phyloP scores from a whole-genome alignment of 73 alveolate genomes.

The Loxodes magnus region DNA sequence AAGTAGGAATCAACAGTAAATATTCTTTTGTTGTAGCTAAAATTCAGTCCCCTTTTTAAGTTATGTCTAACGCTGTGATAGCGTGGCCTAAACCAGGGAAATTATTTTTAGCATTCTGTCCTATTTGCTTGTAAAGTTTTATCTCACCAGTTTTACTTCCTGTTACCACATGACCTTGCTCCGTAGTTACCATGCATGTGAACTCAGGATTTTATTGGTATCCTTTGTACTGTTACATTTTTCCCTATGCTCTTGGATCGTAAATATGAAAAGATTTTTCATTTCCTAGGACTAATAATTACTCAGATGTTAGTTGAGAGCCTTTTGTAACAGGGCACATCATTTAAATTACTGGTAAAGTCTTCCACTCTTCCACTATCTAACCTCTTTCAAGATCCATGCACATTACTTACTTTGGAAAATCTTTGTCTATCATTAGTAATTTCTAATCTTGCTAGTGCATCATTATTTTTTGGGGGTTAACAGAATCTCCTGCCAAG shows the following conservation, averaged over 20 bases:
- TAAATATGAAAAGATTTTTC: background rate
- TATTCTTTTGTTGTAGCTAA: conserved; percentile 1
- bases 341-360: background rate
- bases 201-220: background rate
- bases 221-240: background rate
- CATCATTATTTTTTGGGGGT: background rate
- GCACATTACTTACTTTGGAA: background rate
- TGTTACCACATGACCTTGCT: background rate
- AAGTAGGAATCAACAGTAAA: background rate
- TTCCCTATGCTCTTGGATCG: conserved; percentile 4
- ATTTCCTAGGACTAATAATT: background rate
- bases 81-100: conserved; percentile 9
- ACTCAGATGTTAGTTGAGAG: background rate
- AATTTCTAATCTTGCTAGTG: conserved; percentile 1
- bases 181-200: conserved; percentile 10
- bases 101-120: conserved; percentile 2
- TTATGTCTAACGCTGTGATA: conserved; percentile 2
- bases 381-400: conserved; percentile 4
- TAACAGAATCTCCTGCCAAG: background rate
- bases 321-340: background rate
- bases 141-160: conserved; percentile 11
- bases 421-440: background rate
- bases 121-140: conserved; percentile 6
- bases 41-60: conserved; percentile 6
- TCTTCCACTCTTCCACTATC: conserved; percentile 4